phyloP scores from a whole-genome alignment of 257 asterid species.

The Petrea volubilis region DNA sequence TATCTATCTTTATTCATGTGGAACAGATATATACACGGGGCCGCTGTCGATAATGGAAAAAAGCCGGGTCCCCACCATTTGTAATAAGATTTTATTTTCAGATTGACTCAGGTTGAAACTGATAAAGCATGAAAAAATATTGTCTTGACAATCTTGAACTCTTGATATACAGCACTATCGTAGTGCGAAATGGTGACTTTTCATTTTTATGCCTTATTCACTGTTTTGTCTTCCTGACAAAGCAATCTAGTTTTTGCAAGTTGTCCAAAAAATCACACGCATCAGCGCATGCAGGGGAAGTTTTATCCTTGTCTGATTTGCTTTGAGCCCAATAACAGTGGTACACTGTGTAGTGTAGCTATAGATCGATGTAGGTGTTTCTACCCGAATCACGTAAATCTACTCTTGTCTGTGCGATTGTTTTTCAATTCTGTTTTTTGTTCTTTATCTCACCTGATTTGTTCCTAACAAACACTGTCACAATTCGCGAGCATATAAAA shows the following conservation, averaged over 20 bases:
- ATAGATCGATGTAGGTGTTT: no score
- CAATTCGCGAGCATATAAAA: no score
- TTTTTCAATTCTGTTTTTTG: no score
- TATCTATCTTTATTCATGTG: neutral
- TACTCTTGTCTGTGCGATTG: no score
- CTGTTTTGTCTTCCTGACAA: neutral
- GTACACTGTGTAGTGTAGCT: no score
- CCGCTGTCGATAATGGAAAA: slow-evolving; percentile 15
- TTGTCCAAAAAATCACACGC: neutral
- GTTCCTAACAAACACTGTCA: no score
- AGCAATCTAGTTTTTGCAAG: neutral
- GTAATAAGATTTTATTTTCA: neutral
- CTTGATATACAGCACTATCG: slow-evolving; percentile 27
- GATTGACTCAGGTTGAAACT: neutral
- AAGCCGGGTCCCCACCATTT: slow-evolving; percentile 16
- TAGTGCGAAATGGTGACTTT: slow-evolving; percentile 19
- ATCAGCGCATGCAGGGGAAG: no score
- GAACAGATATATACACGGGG: neutral
- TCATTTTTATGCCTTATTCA: neutral
- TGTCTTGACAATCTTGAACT: neutral
- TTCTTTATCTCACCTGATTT: no score
- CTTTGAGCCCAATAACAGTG: neutral
- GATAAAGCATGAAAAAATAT: neutral
- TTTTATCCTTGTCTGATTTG: neutral
- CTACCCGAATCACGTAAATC: no score